phyloP scores from a whole-genome alignment of 768 basidiomycete species.

The Antrodiella citrinella region DNA sequence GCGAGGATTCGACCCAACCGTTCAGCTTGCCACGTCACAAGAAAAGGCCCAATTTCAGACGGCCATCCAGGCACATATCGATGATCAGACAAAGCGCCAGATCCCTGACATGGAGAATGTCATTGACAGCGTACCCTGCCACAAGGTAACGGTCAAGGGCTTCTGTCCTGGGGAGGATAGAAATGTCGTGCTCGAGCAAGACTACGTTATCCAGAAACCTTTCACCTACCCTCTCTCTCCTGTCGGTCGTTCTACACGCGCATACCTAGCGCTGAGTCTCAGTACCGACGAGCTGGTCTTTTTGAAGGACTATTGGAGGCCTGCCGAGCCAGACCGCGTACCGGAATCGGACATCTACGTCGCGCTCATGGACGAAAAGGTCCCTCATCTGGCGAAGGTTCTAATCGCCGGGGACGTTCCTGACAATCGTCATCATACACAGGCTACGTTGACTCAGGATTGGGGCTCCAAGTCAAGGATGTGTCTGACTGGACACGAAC shows the following conservation, averaged over 20 bases:
- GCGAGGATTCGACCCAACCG: conserved; percentile 5
- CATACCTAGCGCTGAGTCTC: not conserved
- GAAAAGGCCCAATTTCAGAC: not conserved
- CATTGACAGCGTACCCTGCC: not conserved
- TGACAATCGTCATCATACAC: not conserved
- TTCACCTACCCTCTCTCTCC: not conserved
- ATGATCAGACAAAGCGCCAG: not conserved
- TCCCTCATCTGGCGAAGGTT: not conserved
- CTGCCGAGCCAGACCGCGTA: too few relatives aligned
- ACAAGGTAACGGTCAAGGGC: too few relatives aligned
- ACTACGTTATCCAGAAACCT: not conserved
- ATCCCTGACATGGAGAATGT: not conserved
- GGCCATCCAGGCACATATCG: not conserved
- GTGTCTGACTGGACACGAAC: not conserved
- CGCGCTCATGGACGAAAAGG: not conserved
- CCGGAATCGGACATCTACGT: not conserved
- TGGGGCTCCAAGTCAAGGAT: not conserved
- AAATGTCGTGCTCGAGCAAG: not conserved
- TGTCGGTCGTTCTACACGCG: not conserved
- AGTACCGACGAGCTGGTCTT: not conserved
- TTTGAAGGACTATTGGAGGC: not conserved
- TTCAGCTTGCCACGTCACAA: not conserved
- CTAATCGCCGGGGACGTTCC: not conserved
- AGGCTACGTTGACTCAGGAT: not conserved
- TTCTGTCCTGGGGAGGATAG: not conserved